Evolutionary conservation across 495 filamentous ascomycete genomes (phyloP).

Genomic region (Cercophora sp.): DNA sequence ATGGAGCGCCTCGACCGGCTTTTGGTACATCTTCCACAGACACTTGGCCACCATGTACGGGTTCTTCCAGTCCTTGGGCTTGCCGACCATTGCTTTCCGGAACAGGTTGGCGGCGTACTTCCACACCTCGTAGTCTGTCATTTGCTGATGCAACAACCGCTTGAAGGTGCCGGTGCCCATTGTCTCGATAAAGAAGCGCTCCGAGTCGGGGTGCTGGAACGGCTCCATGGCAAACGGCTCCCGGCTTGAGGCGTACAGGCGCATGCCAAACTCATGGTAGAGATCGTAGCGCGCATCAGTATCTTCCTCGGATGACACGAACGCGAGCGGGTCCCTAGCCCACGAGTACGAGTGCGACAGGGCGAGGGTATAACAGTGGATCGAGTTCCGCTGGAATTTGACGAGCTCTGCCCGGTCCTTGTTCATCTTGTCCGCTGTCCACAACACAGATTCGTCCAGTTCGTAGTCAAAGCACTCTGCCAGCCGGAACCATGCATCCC

Average conservation of each 20-base stretch:
- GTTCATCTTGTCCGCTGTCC: conserved; percentile 96
- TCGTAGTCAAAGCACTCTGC: conserved; percentile 89
- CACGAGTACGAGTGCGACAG: conserved; percentile 65
- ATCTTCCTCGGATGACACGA: conserved; percentile 50
- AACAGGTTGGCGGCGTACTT: conserved; percentile 81
- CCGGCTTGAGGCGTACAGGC: conserved; percentile 85
- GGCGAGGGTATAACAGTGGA: conserved; percentile 92
- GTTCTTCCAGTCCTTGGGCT: conserved; percentile 82
- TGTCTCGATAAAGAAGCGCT: conserved; percentile 69
- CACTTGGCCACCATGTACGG: conserved; percentile 92
- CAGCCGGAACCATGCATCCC: conserved; percentile 95
- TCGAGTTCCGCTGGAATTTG: conserved; percentile 71
- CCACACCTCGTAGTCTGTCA: conserved; percentile 76
- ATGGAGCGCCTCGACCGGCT: conserved; percentile 50
- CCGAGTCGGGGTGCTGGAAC: conserved; percentile 69
- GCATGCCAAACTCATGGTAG: conserved; percentile 83
- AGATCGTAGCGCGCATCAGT: conserved; percentile 70
- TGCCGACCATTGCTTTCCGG: conserved; percentile 64
- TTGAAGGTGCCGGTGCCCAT: conserved; percentile 69
- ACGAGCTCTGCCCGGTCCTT: conserved; percentile 72
- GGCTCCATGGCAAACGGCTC: conserved; percentile 88
- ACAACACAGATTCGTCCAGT: conserved; percentile 85
- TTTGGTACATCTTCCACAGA: conserved; percentile 87
- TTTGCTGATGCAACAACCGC: conserved; percentile 63
- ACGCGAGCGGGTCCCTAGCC: conserved; percentile 47